phyloP scores from a whole-genome alignment of 108 stramenopile genomes.

The Cyclotella kingstonii region DNA sequence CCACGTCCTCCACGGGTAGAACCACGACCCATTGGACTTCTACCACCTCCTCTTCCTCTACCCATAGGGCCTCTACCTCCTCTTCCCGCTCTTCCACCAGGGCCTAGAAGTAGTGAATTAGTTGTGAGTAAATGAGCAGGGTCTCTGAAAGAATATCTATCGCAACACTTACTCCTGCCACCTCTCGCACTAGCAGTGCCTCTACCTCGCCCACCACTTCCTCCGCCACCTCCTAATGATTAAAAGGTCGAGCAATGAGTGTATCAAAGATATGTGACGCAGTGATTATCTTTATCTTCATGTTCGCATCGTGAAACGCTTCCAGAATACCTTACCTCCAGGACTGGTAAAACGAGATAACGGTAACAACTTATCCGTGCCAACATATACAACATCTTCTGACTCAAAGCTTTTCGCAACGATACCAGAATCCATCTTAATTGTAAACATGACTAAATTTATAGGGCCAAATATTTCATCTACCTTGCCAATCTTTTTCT shows the following conservation, averaged over 20 bases:
- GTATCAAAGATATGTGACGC: too few species aligned
- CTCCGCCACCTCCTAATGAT: slow-evolving; percentile 71
- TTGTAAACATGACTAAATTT: slow-evolving; percentile 90
- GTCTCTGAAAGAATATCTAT: neutral
- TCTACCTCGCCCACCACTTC: slow-evolving; percentile 61
- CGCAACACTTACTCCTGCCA: slow-evolving; percentile 41
- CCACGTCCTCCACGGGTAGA: slow-evolving; percentile 44
- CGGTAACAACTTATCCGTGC: slow-evolving; percentile 92
- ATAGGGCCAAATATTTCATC: slow-evolving; percentile 97
- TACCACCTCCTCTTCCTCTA: slow-evolving; percentile 25
- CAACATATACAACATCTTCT: slow-evolving; percentile 89
- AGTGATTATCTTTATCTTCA: too few species aligned
- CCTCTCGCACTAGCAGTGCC: slow-evolving; percentile 55
- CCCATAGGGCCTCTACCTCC: slow-evolving; percentile 39
- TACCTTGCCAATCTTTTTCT: slow-evolving; percentile 96
- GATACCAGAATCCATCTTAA: slow-evolving; percentile 96
- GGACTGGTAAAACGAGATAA: slow-evolving; percentile 90
- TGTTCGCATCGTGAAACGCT: too few species aligned
- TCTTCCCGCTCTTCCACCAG: slow-evolving; percentile 40
- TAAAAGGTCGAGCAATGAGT: too few species aligned
- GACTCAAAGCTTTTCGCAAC: slow-evolving; percentile 86
- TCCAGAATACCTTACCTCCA: slow-evolving; percentile 31
- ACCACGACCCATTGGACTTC: slow-evolving; percentile 36
- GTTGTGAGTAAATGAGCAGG: neutral
- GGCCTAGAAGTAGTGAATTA: neutral